Evolutionary conservation across 352 stramenopile species (phyloP).

Genomic region (Globisporangium spiculum): DNA sequence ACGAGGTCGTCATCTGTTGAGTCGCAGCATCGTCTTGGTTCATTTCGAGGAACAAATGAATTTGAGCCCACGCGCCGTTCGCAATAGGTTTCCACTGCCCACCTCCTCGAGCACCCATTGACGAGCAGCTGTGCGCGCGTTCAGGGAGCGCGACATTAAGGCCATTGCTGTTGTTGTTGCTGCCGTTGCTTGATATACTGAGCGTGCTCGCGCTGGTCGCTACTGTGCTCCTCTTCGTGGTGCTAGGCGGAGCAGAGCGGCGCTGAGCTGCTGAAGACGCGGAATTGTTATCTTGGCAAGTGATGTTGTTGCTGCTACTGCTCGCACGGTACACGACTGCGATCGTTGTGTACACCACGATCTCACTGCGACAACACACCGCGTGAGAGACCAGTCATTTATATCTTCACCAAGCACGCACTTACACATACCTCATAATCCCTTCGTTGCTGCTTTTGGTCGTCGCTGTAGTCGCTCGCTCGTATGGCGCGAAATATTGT

Average conservation of each 20-base stretch:
- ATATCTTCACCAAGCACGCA: neutral
- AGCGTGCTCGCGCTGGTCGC: neutral
- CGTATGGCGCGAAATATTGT: neutral
- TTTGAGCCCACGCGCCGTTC: slow-evolving; percentile 42
- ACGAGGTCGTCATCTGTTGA: neutral
- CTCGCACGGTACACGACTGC: slow-evolving; percentile 26
- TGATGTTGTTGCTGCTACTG: neutral
- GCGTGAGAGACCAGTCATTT: neutral
- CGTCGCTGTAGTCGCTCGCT: neutral
- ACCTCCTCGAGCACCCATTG: slow-evolving; percentile 3
- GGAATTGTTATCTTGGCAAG: neutral
- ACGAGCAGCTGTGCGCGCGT: slow-evolving; percentile 10
- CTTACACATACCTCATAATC: neutral
- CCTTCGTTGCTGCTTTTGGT: neutral
- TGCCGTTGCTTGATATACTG: neutral
- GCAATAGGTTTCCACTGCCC: slow-evolving; percentile 36
- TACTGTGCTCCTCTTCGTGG: neutral
- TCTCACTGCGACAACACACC: slow-evolving; percentile 19
- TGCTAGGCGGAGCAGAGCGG: neutral
- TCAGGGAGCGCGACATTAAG: neutral
- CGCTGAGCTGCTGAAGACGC: neutral
- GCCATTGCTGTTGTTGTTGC: neutral
- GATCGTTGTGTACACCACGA: slow-evolving; percentile 39
- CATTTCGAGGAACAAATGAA: slow-evolving; percentile 59
- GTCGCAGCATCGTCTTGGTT: slow-evolving; percentile 16